Percentiles rank a stretch among this genome's conserved stretches.
Conservation (phyloP, 2,329 filamentous ascomycete genomes). For the Epichloe festucae region DNA sequence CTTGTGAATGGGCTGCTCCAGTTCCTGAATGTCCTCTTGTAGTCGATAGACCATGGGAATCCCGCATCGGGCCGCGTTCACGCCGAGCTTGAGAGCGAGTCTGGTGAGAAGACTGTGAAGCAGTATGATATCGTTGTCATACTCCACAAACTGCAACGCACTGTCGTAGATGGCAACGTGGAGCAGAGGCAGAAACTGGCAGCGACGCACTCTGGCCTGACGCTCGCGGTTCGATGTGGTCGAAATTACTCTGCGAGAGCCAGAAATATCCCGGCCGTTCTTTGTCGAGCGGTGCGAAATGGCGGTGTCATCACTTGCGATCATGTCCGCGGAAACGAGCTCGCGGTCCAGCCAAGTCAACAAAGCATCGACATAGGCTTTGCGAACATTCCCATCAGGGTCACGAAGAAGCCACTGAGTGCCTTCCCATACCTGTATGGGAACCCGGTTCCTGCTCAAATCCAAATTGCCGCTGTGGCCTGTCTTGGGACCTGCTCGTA, state of each 20-base stretch:
- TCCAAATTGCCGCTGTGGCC: slow-evolving; percentile 45
- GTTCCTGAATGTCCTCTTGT: slow-evolving; percentile 66
- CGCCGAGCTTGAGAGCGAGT: slow-evolving; percentile 63
- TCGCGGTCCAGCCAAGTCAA: slow-evolving; percentile 77
- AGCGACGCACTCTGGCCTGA: slow-evolving; percentile 34
- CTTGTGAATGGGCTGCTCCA: slow-evolving; percentile 55
- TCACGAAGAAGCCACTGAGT: slow-evolving; percentile 88
- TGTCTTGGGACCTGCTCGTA: slow-evolving; percentile 61
- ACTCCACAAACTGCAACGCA: slow-evolving; percentile 58
- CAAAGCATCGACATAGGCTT: slow-evolving; percentile 74
- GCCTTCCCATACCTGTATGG: slow-evolving; percentile 84
- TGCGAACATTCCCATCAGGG: slow-evolving; percentile 61
- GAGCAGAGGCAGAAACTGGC: slow-evolving; percentile 68
- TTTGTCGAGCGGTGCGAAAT: slow-evolving; percentile 31
- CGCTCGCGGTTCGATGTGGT: slow-evolving; percentile 52
- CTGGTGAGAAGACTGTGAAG: slow-evolving; percentile 65
- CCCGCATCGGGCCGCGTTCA: slow-evolving; percentile 68
- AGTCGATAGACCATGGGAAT: slow-evolving; percentile 81
- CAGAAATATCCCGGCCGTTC: slow-evolving; percentile 26
- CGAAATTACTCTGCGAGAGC: slow-evolving; percentile 53
- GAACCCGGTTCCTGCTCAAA: slow-evolving; percentile 61
- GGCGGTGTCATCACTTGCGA: slow-evolving; percentile 43
- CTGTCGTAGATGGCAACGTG: slow-evolving; percentile 87
- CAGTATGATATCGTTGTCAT: slow-evolving; percentile 61
- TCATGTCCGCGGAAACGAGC: slow-evolving; percentile 53